These are phyloP conservation scores for Linnemannia zychae DNA, from an alignment of 192 early-diverging fungal species.

Conservation along the genomic window DNA sequence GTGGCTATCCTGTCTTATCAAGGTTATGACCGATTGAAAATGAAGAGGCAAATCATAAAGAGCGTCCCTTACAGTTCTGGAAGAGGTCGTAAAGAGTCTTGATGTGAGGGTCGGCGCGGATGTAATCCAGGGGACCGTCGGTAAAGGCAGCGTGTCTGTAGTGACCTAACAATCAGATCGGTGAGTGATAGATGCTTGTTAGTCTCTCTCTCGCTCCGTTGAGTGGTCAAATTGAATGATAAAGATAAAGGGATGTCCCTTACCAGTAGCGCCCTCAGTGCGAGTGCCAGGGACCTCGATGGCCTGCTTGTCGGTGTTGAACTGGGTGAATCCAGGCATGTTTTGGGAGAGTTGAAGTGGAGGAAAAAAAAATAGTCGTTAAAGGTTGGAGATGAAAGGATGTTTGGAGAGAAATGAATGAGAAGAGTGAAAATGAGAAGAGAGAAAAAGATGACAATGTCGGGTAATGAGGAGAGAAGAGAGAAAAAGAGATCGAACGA, in stretches of 20 bases:
- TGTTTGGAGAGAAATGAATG: not conserved
- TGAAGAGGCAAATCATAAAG: not conserved
- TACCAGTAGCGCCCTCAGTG: constrained; percentile 59
- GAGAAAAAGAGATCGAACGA: too few relatives aligned
- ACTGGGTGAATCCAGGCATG: constrained; percentile 10
- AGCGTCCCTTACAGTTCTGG: constrained; percentile 18
- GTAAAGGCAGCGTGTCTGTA: constrained; percentile 10
- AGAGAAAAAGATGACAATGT: not conserved
- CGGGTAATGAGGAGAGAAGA: not conserved
- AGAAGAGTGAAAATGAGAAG: not conserved
- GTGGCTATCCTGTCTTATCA: too few relatives aligned
- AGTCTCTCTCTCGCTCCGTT: not conserved
- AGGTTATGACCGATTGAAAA: not conserved
- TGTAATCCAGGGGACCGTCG: constrained; percentile 15
- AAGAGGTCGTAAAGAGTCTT: constrained; percentile 55
- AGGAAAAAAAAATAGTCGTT: not conserved
- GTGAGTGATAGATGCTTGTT: not conserved
- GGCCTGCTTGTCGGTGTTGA: not conserved
- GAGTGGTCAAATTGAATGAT: too few relatives aligned
- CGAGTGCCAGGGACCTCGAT: constrained; percentile 59
- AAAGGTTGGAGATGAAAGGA: not conserved
- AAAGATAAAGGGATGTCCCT: not conserved
- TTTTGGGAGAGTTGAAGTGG: not conserved
- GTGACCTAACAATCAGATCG: constrained; percentile 9
- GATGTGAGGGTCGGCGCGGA: constrained; percentile 20